Base-by-base conservation (phyloP, 345 rosid species). In the Viola odorata region DNA sequence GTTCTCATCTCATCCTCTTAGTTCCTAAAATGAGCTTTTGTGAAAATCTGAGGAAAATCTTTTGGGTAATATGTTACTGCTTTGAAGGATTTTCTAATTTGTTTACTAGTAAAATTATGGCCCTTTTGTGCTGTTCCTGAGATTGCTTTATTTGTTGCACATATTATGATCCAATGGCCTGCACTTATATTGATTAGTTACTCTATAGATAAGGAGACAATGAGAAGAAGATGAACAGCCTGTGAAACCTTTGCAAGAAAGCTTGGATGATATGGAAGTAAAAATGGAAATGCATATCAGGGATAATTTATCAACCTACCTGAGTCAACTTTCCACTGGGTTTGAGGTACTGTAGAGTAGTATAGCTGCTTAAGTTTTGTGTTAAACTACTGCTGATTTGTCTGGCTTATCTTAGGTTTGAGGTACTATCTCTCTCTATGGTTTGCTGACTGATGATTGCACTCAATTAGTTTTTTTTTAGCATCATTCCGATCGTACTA, bases 181-280 rank as follows among this genome's bases (percentile, higher is more conserved):
- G 42, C 54, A 51, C 53, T 63, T 70, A 23, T 68, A 13, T 59
- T 64, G 32, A 50, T 63, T 63, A 60, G 63, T 71, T 69, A 66
- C 72, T 65, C 17, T 2, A 55, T 67, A 89, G 96, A 82, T 65
- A 71, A 76, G 47, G 79, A 76, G 45, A 58, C 89, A 77, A 57
- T 65, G 83, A 66, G 98, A 89, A 66, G 98, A 89, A 71, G 96
- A 92, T 76, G 98, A 89, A 68, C 91, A 76, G 61, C 91, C 89
- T 74, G 98, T 96, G 39, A 82, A 85, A 78, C 97, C 97, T 32
- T 7, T 85, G 66, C 91, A 89, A 77, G 96, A 89, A 66, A 92
- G 97, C 76, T 74, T 89, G 78, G 78, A 57, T 17, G 69, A 38
- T 51, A 48, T 66, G 82, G 75, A 59, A 65, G 72, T 73, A 78